Evolutionary conservation across 129 eudicot species (phyloP), one percentile per base, ranked within the genome.

Genomic region (Lactuca saligna): DNA sequence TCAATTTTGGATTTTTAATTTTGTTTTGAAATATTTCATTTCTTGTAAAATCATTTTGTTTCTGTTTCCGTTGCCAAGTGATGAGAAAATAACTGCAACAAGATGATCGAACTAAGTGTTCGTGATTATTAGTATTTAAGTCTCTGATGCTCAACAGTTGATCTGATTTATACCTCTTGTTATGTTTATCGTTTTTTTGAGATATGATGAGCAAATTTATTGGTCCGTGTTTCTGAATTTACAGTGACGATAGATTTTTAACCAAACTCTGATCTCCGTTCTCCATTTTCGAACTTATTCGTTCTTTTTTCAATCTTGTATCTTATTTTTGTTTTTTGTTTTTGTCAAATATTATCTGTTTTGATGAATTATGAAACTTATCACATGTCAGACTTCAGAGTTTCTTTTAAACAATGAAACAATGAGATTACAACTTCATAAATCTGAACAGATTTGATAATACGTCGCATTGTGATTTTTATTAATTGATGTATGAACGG

Each of bases 221-320:
- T 81, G 85, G 78, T 81, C 85, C 81, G 71, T 81, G 81, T 75
- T 75, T 75, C 85, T 70, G 78, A 80, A 49, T 75, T 75, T 41
- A 66, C 71, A 74, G 77, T 80, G 84, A 75, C 61, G 73, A 75
- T 70, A 70, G 64, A 66, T 14, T 31, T 17, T 58, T 75, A 75
- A 80, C 81, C 84, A 80, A 73, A 31, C 33, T 74, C 80, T 80
- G 77, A 80, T 80, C 77, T 75, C 59, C 15, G 7, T 8, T 11
- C 5, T 46, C 51, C 0, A 46, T 46, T 2, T 10, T 10, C n/a
- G n/a, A n/a, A n/a, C n/a, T n/a, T n/a, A n/a, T n/a, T n/a, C n/a
- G n/a, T n/a, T n/a, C n/a, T n/a, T n/a, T n/a, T n/a, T n/a, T n/a
- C n/a, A n/a, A n/a, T n/a, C n/a, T n/a, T n/a, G n/a, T n/a, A n/a